These are phyloP conservation scores for Chenopodium suecicum DNA, from an alignment of 148 eudicot species.

Conservation along the genomic window DNA sequence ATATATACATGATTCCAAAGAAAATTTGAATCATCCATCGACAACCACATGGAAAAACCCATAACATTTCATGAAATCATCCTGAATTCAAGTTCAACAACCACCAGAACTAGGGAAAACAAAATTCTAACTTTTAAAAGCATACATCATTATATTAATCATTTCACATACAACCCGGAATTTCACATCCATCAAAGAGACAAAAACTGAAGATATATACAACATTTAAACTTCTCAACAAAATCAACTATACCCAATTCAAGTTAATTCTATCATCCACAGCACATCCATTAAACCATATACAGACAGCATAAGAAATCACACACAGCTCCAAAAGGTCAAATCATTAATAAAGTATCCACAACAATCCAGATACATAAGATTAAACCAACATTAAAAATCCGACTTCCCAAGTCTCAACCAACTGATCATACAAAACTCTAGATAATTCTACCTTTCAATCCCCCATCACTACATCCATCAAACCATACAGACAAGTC, in stretches of 20 bases:
- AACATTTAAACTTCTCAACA: too few relatives aligned
- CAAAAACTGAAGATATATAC: too few relatives aligned
- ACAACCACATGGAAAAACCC: not conserved
- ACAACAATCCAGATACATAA: too few relatives aligned
- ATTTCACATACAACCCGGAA: too few relatives aligned
- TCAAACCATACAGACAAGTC: too few relatives aligned
- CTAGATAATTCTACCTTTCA: not conserved
- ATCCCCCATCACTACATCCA: too few relatives aligned
- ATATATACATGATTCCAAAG: not conserved
- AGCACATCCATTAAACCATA: not conserved
- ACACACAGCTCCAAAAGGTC: not conserved
- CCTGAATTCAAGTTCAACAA: not conserved
- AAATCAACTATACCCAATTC: too few relatives aligned
- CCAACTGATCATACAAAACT: not conserved
- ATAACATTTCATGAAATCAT: not conserved
- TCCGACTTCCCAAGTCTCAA: too few relatives aligned
- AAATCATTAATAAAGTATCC: not conserved
- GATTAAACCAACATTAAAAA: too few relatives aligned
- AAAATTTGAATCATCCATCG: not conserved
- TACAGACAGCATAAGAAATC: not conserved
- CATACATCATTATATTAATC: too few relatives aligned
- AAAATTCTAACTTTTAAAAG: not conserved
- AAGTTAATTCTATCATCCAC: too few relatives aligned
- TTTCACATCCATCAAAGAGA: too few relatives aligned
- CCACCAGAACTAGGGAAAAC: not conserved